Evolutionary conservation across 345 rosid genomes (phyloP), one percentile per base, ranked within the genome.

Genomic region (Populus pruinosa): DNA sequence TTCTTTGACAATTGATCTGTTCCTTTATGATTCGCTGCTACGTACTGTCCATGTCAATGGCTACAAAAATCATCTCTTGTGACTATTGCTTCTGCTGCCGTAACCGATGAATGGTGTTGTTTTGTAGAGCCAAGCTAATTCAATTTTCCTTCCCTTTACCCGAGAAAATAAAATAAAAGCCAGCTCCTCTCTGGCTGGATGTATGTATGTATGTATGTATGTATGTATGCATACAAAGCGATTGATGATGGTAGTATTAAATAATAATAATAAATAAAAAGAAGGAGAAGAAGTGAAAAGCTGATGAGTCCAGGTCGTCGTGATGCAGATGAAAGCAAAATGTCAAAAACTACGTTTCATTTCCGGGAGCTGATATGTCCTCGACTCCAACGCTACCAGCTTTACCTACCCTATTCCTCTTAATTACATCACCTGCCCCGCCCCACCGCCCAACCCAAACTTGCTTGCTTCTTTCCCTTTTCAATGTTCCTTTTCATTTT

Each of bases 261-360:
- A 13, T 2, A 11, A 1, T 2, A 11, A 1, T 5, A 36, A 16
- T 25, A 50, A 38, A 56, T 36, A 63, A 76, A 16, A 5, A 6
- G n/a, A 9, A 18, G 6, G 12, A 25, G 3, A 41, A 23, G 5
- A 9, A 5, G 47, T 3, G 72, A 82, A 79, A 85, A 80, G 84
- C 59, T 9, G 67, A 65, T 65, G 18, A 77, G 82, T 39, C 65
- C 80, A 71, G 84, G 6, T 53, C 50, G 50, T 13, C 50, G 8
- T 20, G 59, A 76, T 82, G 84, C 85, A 73, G 76, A 39, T 38
- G 78, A 88, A 80, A 85, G 90, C 92, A 89, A 93, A 90, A 89
- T 88, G 94, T 91, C 94, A 90, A 90, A 89, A 90, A 79, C 93
- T 84, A 90, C 78, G 89, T 82, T 88, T 79, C 86, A 73, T 85